Base-by-base conservation (phyloP, 192 early-diverging fungal genomes). In the Coemansia sp. region DNA sequence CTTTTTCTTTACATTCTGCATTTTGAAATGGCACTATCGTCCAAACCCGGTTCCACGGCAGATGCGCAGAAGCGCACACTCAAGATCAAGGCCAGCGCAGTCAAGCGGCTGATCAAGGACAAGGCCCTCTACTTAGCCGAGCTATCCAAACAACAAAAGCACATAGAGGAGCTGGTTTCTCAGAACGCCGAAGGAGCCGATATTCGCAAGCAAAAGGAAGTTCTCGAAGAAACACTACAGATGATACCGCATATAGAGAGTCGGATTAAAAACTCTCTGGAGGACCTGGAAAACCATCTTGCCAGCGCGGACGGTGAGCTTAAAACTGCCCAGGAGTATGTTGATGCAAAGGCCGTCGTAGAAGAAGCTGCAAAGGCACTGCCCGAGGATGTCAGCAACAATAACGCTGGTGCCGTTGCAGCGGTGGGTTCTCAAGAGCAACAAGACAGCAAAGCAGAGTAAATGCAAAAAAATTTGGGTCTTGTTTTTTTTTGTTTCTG, bases 171-270 rank as follows among this genome's bases (percentile, higher is more conserved):
- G 14, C 48, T 72, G 56, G 69, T 29, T 14, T 22, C 25, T 11
- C 61, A 65, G 48, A 59, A 75, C 10, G 67, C 59, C 17, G 64
- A 71, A 17, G 69, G 61, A 14, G 73, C 77, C 12, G 77, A 80
- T 14, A 63, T 80, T 38, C 72, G 73, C 71, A 80, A 80, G 63
- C 73, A 83, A 56, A 76, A 76, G 32, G 82, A 83, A 60, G 82
- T 83, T 14, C 71, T 83, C 10, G 72, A 75, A 36, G 82, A 83
- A 56, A 75, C 73, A 0, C 61, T 75, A 12, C 63, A 60, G 45
- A 83, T 83, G 82, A 56, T 83, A 10, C 82, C 82, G 30, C 61
- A 73, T 56, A 72, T 68, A 56, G 76, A 83, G 70, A 56, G 69
- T 16, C 66, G 65, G 7, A 78, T 83, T 55, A 64, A 63, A 4